Evolutionary conservation across 2,329 filamentous ascomycete species (phyloP), one percentile per base, ranked within the genome.

Genomic region (Eutypella sp.): DNA sequence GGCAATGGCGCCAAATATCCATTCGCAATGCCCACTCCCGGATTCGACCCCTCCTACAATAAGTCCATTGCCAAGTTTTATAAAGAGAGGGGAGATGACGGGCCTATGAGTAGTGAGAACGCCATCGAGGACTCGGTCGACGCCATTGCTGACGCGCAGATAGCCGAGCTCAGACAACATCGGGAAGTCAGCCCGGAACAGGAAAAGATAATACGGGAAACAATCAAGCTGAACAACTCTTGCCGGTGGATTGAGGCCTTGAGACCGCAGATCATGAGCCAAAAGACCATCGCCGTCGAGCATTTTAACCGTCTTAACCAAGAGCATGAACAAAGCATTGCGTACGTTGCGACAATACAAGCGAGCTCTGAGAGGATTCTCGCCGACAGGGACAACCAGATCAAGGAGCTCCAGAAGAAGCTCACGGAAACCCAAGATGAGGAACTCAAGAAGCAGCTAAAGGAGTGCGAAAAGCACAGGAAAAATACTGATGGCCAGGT

Each of bases 251-350:
- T 60, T 9, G 49, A 54, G 5, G 45, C 43, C 20, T 22, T 53
- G 2, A 58, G 54, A 20, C 4, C 25, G 4, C 5, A 48, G 15
- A 44, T 57, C 1, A 47, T 40, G 0, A 54, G 53, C 1, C 40
- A 53, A 29, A 40, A 43, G 2, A 11, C 36, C 2, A 53, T 56
- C 4, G 54, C 57, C 3, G 54, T 59, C 2, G 49, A 48, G 4
- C 49, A 46, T 33, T 60, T 58, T 36, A 59, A 60, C 39, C 54
- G 54, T 6, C 44, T 61, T 15, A 52, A 47, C 3, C 46, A 45
- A 5, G 49, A 61, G 23, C 40, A 58, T 23, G 58, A 60, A 40
- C 6, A 16, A 1, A 41, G 27, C 3, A 49, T 58, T 31, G 16
- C 31, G 0, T 50, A 38, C 31, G 31, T 57, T 19, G 44, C 53